Evolutionary conservation across 148 eudicot genomes (phyloP), one percentile per base, ranked within the genome.

Genomic region (Mesembryanthemum crystallinum): DNA sequence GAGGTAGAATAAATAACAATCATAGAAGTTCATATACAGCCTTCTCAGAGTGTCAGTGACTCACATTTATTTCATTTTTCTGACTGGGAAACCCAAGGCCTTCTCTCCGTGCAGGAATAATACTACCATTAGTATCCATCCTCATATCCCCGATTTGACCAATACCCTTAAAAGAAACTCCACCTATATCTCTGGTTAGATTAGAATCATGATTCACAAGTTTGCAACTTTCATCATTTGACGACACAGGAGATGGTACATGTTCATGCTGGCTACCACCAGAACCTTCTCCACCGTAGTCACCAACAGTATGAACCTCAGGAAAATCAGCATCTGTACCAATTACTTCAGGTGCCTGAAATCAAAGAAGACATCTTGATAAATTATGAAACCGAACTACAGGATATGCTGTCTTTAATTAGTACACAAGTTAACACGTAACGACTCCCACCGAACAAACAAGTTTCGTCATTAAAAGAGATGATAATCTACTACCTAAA

Each of bases 331-430:
- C 77, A 78, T 70, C 83, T 30, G 80, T 75, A 51, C 43, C 52
- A 71, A 67, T 69, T 69, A 51, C 63, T 64, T 80, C 86, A 80
- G 83, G 77, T 72, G 78, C 89, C 97, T 91, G 94, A 67, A 78
- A 76, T 55, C n/a, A 72, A 13, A 47, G 37, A 45, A 32, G 47
- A 59, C 25, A 42, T 65, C 49, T 68, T 47, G 64, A 8, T 58
- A 49, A 55, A 24, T 71, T 49, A 70, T 15, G 47, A 58, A 64
- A 66, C n/a, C 45, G 37, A 39, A 63, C 23, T 28, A 68, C 17
- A 29, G 39, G 52, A 55, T 20, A 76, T 33, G 29, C 23, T 18
- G 15, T 54, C 51, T 1, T 8, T 9, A 24, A 64, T 5, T 15
- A 8, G 20, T 37, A 13, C 17, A 1, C 35, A 49, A 69, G 37